phyloP scores from a whole-genome alignment of 805 yeast species.

The Nakazawaea holstii region DNA sequence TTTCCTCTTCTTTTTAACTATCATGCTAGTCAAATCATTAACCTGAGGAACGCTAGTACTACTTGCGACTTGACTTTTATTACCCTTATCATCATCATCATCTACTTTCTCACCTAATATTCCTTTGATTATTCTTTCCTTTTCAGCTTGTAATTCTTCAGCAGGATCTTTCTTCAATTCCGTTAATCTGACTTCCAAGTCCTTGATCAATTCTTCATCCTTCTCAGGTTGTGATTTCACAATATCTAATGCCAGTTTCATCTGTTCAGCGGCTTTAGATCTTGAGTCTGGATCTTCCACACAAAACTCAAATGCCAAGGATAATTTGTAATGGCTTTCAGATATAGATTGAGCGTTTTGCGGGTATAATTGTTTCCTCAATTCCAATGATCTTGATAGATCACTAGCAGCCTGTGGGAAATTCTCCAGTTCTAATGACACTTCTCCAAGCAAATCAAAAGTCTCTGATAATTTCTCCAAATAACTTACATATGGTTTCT shows the following conservation, averaged over 20 bases:
- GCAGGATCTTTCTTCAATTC: constrained; percentile 51
- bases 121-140: constrained; percentile 49
- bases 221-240: constrained; percentile 34
- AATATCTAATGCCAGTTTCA: constrained; percentile 34
- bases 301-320: constrained; percentile 71
- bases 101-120: constrained; percentile 42
- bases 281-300: constrained; percentile 52
- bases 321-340: constrained; percentile 76
- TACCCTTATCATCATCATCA: constrained; percentile 12
- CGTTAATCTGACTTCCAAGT: constrained; percentile 47
- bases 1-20: constrained; percentile 47
- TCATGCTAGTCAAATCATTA: constrained; percentile 60
- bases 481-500: constrained; percentile 25
- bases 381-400: constrained; percentile 49
- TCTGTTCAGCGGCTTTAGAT: constrained; percentile 42
- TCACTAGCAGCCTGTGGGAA: constrained; percentile 75
- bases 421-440: constrained; percentile 84
- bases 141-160: constrained; percentile 42
- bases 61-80: constrained; percentile 14
- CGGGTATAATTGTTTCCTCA: constrained; percentile 48
- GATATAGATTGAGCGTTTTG: constrained; percentile 54
- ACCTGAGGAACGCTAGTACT: constrained; percentile 28
- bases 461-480: constrained; percentile 62
- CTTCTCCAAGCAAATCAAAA: constrained; percentile 81
- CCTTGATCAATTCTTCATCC: constrained; percentile 43